Percentiles rank a stretch among this genome's conserved stretches.
phyloP scores from a whole-genome alignment of 495 filamentous ascomycete genomes.

The Geoglossum glabrum region DNA sequence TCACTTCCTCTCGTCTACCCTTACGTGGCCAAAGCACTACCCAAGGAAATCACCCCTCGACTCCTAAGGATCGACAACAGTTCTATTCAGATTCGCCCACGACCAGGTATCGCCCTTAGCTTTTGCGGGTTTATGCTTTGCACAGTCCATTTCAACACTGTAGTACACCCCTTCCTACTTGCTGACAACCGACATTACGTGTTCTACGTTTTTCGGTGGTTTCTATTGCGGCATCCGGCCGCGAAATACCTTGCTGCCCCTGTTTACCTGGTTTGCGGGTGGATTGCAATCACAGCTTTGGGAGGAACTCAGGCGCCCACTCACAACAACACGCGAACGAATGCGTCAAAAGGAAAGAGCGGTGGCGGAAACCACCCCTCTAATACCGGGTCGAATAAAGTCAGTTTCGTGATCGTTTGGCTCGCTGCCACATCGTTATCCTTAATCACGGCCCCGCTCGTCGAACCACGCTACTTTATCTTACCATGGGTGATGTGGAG shows the following conservation, averaged over 20 bases:
- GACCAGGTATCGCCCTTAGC: conserved; percentile 16
- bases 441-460: conserved; percentile 69
- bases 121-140: conserved; percentile 28
- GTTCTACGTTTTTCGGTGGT: conserved; percentile 74
- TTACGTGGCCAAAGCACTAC: conserved; percentile 24
- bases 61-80: background rate
- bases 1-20: conserved; percentile 56
- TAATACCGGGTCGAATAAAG: conserved; percentile 17
- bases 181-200: conserved; percentile 94
- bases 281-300: conserved; percentile 35
- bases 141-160: conserved; percentile 64
- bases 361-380: conserved; percentile 1
- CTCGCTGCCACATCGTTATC: conserved; percentile 52
- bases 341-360: background rate
- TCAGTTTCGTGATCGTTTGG: conserved; percentile 46
- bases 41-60: background rate
- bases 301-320: conserved; percentile 10
- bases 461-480: conserved; percentile 90
- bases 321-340: background rate
- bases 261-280: conserved; percentile 41
- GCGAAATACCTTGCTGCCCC: conserved; percentile 48
- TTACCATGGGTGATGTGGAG: conserved; percentile 91
- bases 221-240: conserved; percentile 46
- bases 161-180: conserved; percentile 87
- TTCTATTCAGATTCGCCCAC: conserved; percentile 15